Conservation (phyloP, 257 asterid species). For the Orobanche coerulescens region DNA sequence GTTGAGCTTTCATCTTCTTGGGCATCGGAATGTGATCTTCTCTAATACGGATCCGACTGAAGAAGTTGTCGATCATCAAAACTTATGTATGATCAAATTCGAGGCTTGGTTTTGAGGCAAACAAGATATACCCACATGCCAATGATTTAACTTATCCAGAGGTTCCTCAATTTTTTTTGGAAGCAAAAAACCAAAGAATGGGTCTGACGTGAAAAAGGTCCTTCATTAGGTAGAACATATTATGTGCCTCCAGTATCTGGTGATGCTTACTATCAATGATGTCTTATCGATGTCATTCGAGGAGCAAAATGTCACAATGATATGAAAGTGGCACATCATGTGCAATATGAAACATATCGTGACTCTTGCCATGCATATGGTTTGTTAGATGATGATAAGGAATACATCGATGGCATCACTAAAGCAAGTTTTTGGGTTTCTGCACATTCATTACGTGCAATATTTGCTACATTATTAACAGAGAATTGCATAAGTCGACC, state of each 20-base stretch:
- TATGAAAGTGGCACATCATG: neutral
- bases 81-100: neutral
- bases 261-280: neutral
- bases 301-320: neutral
- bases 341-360: neutral
- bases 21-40: neutral
- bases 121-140: neutral
- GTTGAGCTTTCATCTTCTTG: neutral
- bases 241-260: neutral
- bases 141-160: neutral
- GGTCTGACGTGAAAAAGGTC: neutral
- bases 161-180: neutral
- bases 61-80: neutral
- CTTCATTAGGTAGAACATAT: neutral
- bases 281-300: neutral
- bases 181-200: neutral
- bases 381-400: neutral
- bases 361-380: neutral
- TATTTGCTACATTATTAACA: neutral
- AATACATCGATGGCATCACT: too few relatives aligned
- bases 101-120: neutral
- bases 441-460: neutral
- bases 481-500: neutral
- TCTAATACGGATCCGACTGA: neutral
- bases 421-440: neutral